Base-by-base conservation (phyloP, 176 grass and related monocot genomes). In the Phragmites australis region DNA sequence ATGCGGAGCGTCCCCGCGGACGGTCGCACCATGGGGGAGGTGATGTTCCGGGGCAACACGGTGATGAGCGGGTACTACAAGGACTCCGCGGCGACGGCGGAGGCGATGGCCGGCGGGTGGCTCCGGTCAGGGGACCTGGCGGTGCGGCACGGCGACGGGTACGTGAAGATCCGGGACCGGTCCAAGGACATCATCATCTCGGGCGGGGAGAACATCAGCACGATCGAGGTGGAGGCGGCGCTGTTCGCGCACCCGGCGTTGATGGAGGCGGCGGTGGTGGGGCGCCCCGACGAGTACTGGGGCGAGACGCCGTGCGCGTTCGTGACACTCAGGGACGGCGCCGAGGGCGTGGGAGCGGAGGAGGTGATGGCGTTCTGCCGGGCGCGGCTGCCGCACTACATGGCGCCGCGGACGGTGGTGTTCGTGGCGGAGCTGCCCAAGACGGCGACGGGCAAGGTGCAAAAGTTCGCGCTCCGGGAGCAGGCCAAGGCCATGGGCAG, bases 261-360 rank as follows among this genome's bases (percentile, higher is more conserved):
- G 29, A 62, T 76, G 3, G 95, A 98, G 34, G 90, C 86, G 4
- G 95, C 95, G 0, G 95, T 94, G 0, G 95, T 98, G 0, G 95
- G 83, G 0, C 61, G 84, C 15, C 95, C 95, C 1, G 90, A 98
- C 67, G 79, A 93, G 18, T 81, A 93, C 77, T 98, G 95, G 95
- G 95, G 92, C 23, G 92, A 98, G 90, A 98, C 92, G 51, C 92
- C 92, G 19, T 94, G 95, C 68, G 95, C 95, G 43, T 98, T 98
- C 51, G 88, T 94, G 2, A 83, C 55, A 57, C 72, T 81, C 54
- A 94, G 48, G 77, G 79, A 86, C 0, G 88, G 69, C 17, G 26
- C 9, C 9, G 17, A 19, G 2, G 21, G 34, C n/a, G 25, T 47
- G 27, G 44, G 8, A 2, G n/a, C 44, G 16, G 88, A 91, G 80